Percentiles rank a stretch among this genome's conserved stretches.
phyloP scores from a whole-genome alignment of 2,329 filamentous ascomycete genomes.

The Didymella lethalis region DNA sequence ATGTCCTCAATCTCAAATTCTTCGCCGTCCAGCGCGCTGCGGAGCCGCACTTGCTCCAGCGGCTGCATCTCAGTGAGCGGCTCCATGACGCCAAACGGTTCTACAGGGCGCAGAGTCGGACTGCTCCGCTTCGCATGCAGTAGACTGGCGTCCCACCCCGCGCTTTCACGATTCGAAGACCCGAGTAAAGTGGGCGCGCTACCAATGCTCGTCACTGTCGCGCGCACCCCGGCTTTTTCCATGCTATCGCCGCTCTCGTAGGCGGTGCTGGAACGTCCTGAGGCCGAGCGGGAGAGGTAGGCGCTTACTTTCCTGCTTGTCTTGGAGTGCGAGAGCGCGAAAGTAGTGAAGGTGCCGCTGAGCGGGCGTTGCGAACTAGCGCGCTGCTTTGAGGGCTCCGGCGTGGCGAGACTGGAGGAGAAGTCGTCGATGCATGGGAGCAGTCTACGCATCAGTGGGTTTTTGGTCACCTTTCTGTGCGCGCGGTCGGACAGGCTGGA shows the following conservation, averaged over 20 bases:
- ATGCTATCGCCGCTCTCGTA: conserved; percentile 38
- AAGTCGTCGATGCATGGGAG: conserved; percentile 50
- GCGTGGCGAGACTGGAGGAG: conserved; percentile 44
- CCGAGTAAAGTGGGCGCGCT: conserved; percentile 44
- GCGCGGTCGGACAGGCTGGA: conserved; percentile 40
- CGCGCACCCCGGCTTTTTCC: conserved; percentile 43
- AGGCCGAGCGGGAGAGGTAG: conserved; percentile 35
- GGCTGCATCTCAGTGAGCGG: conserved; percentile 33
- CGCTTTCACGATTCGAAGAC: conserved; percentile 21
- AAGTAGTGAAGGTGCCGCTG: conserved; percentile 13
- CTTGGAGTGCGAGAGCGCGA: conserved; percentile 14
- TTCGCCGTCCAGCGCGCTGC: conserved; percentile 22
- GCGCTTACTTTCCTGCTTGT: conserved; percentile 31
- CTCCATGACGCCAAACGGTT: conserved; percentile 23
- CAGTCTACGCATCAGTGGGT: conserved; percentile 42
- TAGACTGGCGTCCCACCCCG: conserved; percentile 11
- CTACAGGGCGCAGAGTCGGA: conserved; percentile 25
- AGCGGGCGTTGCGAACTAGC: conserved; percentile 2
- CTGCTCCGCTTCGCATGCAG: conserved; percentile 20
- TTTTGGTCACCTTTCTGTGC: conserved; percentile 28
- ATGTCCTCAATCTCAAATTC: conserved; percentile 12
- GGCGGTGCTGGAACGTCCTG: conserved; percentile 36
- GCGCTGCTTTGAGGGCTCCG: conserved; percentile 14
- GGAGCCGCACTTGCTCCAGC: conserved; percentile 35
- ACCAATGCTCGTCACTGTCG: conserved; percentile 45